Evolutionary conservation across 345 rosid genomes (phyloP).

Genomic region (Acer saccharum): DNA sequence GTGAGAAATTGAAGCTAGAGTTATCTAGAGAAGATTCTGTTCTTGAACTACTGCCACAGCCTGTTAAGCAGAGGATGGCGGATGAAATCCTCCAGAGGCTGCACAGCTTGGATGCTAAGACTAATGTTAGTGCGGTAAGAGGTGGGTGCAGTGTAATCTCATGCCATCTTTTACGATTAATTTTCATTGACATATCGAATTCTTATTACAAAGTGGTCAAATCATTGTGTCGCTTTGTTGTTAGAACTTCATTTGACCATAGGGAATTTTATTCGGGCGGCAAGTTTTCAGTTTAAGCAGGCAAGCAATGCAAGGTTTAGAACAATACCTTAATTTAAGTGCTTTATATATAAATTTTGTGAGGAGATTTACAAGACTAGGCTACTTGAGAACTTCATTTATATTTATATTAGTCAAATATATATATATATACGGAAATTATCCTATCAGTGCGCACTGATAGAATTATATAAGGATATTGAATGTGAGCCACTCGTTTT

Average conservation of each 20-base stretch:
- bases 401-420: neutral
- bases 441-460: too few species aligned
- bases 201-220: neutral
- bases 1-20: slow-evolving; percentile 57
- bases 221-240: neutral
- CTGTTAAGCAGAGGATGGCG: slow-evolving; percentile 56
- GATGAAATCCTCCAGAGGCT: slow-evolving; percentile 71
- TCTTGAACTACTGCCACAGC: slow-evolving; percentile 44
- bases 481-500: too few species aligned
- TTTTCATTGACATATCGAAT: neutral
- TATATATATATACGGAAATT: too few species aligned
- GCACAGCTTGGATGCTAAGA: slow-evolving; percentile 45
- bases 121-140: slow-evolving; percentile 51
- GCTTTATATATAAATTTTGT: too few species aligned
- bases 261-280: neutral
- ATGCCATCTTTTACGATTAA: neutral
- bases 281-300: neutral
- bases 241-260: neutral
- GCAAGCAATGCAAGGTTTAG: neutral
- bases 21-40: slow-evolving; percentile 34
- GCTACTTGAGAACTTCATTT: neutral
- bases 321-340: neutral
- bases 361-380: neutral
- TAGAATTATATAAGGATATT: too few species aligned
- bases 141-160: slow-evolving; percentile 44